phyloP scores from a whole-genome alignment of 1,284 basidiomycete species.

The Salmacisia buchloeana region DNA sequence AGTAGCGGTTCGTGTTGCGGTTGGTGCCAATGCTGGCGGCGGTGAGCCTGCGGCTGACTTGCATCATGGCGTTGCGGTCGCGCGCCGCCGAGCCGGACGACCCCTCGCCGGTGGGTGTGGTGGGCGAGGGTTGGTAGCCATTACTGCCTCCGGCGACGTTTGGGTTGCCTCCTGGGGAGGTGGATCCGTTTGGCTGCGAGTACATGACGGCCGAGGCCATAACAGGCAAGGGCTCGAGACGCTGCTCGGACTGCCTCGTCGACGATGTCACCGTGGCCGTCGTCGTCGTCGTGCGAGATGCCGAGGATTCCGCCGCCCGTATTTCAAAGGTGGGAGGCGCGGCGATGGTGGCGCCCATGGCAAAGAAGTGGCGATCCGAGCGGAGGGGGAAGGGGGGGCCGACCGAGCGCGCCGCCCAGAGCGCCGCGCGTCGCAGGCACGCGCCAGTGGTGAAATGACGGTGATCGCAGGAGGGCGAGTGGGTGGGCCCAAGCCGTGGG shows the following conservation, averaged over 20 bases:
- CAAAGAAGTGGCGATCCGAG: not conserved
- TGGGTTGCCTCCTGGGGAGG: not conserved
- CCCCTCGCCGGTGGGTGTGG: constrained; percentile 1
- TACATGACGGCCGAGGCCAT: constrained; percentile 4
- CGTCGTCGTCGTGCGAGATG: no score
- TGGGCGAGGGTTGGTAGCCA: not conserved
- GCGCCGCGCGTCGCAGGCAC: no score
- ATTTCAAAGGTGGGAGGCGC: not conserved
- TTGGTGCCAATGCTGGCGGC: constrained; percentile 15
- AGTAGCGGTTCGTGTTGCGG: constrained; percentile 89
- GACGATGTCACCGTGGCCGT: no score
- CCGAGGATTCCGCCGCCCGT: not conserved
- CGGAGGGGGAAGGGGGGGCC: not conserved
- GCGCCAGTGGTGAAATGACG: no score
- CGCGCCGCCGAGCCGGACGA: not conserved
- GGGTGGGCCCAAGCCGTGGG: no score
- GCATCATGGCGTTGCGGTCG: constrained; percentile 5
- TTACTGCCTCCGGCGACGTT: not conserved
- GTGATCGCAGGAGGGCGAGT: no score
- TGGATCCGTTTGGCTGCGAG: not conserved
- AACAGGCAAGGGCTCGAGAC: not conserved
- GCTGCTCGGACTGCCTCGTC: no score
- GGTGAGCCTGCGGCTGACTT: constrained; percentile 7
- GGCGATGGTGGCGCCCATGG: not conserved
- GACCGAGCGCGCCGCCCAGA: not conserved